A percentile compares a stretch with the other conserved stretches of the same genome.
Conservation (phyloP, 306 rosid genomes). For the Prunus mongolica region DNA sequence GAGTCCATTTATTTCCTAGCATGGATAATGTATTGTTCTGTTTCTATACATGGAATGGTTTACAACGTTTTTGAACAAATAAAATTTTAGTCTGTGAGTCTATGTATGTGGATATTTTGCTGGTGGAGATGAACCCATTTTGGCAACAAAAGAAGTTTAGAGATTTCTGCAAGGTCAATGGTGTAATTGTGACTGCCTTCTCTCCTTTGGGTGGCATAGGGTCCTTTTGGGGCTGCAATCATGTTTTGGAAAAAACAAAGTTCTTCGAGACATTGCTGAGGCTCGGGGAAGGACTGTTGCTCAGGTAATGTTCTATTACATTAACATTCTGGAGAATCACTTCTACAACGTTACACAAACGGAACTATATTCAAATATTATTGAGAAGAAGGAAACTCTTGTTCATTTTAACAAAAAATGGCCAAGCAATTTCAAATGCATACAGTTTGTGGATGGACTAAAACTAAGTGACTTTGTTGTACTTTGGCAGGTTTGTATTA, state of each 20-base stretch:
- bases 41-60: too few species aligned
- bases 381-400: too few species aligned
- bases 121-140: slow-evolving; percentile 60
- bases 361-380: too few species aligned
- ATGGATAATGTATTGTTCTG: neutral
- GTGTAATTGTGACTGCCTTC: slow-evolving; percentile 45
- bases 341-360: too few species aligned
- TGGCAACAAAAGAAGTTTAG: slow-evolving; percentile 61
- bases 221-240: slow-evolving; percentile 35
- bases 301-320: slow-evolving; percentile 8
- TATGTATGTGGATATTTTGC: too few species aligned
- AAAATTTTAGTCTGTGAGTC: neutral
- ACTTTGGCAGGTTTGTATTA: slow-evolving; percentile 22
- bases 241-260: slow-evolving; percentile 46
- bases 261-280: slow-evolving; percentile 42
- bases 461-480: neutral
- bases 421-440: neutral
- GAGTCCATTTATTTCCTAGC: neutral
- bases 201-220: slow-evolving; percentile 60
- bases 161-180: slow-evolving; percentile 42
- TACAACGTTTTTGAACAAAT: too few species aligned
- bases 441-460: neutral
- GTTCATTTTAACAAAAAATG: too few species aligned
- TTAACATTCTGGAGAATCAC: neutral
- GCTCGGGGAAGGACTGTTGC: slow-evolving; percentile 39